Conservation (phyloP, 805 yeast species). For the Lipomyces lipofer region DNA sequence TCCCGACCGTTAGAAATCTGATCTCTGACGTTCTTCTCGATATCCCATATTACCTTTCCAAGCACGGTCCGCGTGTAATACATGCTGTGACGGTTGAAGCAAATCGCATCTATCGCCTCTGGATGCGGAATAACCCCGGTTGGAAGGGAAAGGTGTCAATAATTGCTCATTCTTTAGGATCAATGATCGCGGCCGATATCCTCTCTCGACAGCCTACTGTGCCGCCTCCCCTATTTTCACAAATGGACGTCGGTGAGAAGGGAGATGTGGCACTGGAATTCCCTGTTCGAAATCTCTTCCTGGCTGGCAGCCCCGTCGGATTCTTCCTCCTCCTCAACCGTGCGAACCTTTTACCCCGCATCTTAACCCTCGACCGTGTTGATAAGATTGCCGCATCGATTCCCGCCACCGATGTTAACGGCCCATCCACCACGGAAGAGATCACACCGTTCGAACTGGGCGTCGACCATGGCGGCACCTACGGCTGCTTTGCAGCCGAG, state of each 20-base stretch:
- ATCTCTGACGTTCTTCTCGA: constrained; percentile 87
- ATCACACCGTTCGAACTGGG: constrained; percentile 23
- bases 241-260: constrained; percentile 26
- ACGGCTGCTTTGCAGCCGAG: constrained; percentile 60
- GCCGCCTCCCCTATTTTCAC: constrained; percentile 26
- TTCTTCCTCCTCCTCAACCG: constrained; percentile 51
- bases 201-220: constrained; percentile 47
- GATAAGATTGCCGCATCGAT: background rate
- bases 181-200: constrained; percentile 78
- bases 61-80: constrained; percentile 62
- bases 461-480: constrained; percentile 49
- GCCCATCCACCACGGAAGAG: constrained; percentile 1
- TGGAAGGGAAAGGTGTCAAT: constrained; percentile 62
- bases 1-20: constrained; percentile 70
- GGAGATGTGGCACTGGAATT: constrained; percentile 56
- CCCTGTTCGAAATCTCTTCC: constrained; percentile 70
- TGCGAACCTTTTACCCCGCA: constrained; percentile 37
- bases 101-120: constrained; percentile 65
- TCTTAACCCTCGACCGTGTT: constrained; percentile 9
- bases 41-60: constrained; percentile 74
- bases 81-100: constrained; percentile 68
- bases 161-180: constrained; percentile 86
- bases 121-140: constrained; percentile 64
- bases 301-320: constrained; percentile 86
- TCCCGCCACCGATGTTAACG: constrained; percentile 1